Base-by-base conservation (phyloP, 2,329 filamentous ascomycete species). In the Lachnellula cervina region DNA sequence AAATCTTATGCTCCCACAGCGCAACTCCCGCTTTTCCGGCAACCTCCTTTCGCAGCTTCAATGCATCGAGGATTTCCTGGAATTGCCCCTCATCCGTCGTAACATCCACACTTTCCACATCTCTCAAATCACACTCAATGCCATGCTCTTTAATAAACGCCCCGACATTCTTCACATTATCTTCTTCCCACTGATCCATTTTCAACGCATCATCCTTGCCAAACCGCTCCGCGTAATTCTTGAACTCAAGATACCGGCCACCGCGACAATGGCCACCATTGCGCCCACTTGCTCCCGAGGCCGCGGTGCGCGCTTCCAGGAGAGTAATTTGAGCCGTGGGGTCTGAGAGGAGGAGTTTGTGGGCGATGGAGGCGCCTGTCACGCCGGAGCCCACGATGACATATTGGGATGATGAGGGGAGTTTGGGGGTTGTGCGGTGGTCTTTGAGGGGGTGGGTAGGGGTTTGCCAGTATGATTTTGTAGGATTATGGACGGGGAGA, bases 151-250 rank as follows among this genome's bases (percentile, higher is more conserved):
- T 66, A 0, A 80, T 79, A 54, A 86, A 77, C 0, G 64, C 68
- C 63, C 84, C 81, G 16, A 82, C 76, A 19, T 75, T 76, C 21
- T 72, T 68, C 54, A 86, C 80, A 62, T 76, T 79, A 44, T 56
- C 49, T 35, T 64, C 64, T 34, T 62, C 53, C 32, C 56, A 59
- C 13, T 58, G 40, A 43, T 56, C 45, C 23, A 59, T 51, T 16
- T 51, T 48, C 21, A 60, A 21, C 7, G 58, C 56, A 25, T 59
- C 58, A 23, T 58, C 55, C 4, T 21, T 40, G 19, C 53, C 55
- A 16, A 60, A 58, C 13, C 48, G 47, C 8, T 57, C 52, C 4
- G 58, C 32, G 52, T 63, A 62, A 8, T 54, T 51, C 25, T 57
- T 55, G 40, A 62, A 62, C 46, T 64, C 61, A 4, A 59, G 19